These are phyloP conservation scores for Ophiosphaerella herpotricha DNA, from an alignment of 2,329 filamentous ascomycete species.

Conservation along the genomic window DNA sequence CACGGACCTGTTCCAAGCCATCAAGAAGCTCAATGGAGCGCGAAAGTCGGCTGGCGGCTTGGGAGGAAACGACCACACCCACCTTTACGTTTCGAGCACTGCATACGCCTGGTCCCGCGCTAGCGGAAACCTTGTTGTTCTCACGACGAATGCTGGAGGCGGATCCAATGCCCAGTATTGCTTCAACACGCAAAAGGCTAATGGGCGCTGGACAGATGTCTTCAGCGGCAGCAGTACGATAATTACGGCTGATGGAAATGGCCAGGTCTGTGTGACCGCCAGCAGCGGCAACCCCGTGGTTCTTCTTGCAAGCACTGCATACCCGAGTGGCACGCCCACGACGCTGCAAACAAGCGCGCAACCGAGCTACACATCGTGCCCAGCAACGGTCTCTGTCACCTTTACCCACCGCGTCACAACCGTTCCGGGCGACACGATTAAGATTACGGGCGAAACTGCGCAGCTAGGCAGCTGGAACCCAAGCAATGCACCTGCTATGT, in stretches of 20 bases:
- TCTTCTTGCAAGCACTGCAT: conserved; percentile 29
- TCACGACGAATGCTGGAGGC: conserved; percentile 53
- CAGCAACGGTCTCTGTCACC: conserved; percentile 42
- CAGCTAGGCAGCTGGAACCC: conserved; percentile 54
- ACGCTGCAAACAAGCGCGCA: conserved; percentile 15
- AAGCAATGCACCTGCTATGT: conserved; percentile 46
- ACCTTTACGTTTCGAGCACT: conserved; percentile 49
- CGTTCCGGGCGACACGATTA: conserved; percentile 55
- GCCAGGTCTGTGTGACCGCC: conserved; percentile 50
- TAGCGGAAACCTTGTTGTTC: conserved; percentile 51
- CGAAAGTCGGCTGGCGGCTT: conserved; percentile 49
- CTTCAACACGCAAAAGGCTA: conserved; percentile 48
- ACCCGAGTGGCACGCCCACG: conserved; percentile 14
- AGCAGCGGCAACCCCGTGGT: conserved; percentile 53
- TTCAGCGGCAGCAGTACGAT: conserved; percentile 42
- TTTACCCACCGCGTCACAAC: conserved; percentile 55
- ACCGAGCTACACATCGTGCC: conserved; percentile 24
- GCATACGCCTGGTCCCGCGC: conserved; percentile 55
- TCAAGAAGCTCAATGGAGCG: conserved; percentile 31
- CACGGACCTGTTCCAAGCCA: conserved; percentile 34
- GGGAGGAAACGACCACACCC: conserved; percentile 50
- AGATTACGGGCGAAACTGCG: conserved; percentile 50
- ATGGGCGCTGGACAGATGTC: conserved; percentile 49
- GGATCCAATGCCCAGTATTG: conserved; percentile 49
- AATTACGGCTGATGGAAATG: conserved; percentile 47